A percentile compares a stretch with the other conserved stretches of the same genome.
Evolutionary conservation across 225 moss, liverwort and hornwort species (phyloP).

Genomic region (Sphagnum contortum): DNA sequence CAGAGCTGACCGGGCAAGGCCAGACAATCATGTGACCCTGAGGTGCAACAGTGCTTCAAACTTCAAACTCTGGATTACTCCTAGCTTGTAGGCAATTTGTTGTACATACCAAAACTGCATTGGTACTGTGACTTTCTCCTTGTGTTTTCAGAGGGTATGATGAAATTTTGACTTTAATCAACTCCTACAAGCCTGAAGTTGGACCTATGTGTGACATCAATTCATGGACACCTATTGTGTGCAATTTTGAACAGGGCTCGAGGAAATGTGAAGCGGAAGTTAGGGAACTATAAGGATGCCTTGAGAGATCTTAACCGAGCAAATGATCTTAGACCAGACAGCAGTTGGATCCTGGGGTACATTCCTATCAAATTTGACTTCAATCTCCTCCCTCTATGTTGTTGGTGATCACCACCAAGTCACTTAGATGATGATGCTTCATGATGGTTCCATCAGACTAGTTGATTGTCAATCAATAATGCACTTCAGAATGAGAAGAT

Average conservation of each 20-base stretch:
- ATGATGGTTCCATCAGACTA: too few relatives aligned
- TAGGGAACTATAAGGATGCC: constrained; percentile 32
- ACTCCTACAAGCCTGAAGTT: background rate
- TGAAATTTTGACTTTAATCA: background rate
- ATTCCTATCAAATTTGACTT: background rate
- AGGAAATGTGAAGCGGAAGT: constrained; percentile 30
- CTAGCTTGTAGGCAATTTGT: too few relatives aligned
- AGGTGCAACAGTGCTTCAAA: constrained; percentile 7
- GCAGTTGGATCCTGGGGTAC: constrained; percentile 30
- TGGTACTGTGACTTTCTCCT: too few relatives aligned
- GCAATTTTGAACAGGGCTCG: constrained; percentile 13
- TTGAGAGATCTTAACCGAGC: constrained; percentile 24
- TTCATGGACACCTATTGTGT: background rate
- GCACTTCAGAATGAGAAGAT: too few relatives aligned
- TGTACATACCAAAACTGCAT: too few relatives aligned
- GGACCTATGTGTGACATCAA: background rate
- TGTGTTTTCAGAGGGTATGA: background rate
- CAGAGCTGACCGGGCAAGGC: constrained; percentile 34
- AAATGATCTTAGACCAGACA: constrained; percentile 20
- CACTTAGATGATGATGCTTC: too few relatives aligned
- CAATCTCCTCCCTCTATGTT: too few relatives aligned
- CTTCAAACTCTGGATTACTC: too few relatives aligned
- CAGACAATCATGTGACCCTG: constrained; percentile 35
- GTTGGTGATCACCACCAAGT: too few relatives aligned
- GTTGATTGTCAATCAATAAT: too few relatives aligned